phyloP scores from a whole-genome alignment of 192 early-diverging fungal species.

The Umbelopsis ramanniana region DNA sequence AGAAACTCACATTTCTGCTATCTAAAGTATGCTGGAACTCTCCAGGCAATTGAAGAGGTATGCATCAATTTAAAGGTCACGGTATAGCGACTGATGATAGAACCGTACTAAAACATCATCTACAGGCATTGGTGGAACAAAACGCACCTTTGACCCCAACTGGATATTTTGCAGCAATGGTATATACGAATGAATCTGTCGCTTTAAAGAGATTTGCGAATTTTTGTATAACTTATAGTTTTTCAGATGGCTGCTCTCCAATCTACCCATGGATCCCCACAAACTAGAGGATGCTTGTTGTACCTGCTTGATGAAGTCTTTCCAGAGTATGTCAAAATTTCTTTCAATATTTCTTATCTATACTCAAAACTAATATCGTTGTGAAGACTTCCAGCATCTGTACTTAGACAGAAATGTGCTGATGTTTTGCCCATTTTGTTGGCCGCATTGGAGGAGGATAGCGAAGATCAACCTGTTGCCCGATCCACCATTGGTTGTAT shows the following conservation, averaged over 20 bases:
- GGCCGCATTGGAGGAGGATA: constrained; percentile 64
- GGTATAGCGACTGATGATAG: neutral
- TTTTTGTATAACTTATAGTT: no score
- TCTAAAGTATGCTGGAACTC: constrained; percentile 60
- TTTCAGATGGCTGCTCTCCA: constrained; percentile 61
- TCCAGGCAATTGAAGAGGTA: constrained; percentile 73
- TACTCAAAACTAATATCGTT: neutral
- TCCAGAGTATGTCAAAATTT: constrained; percentile 53
- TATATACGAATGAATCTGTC: constrained; percentile 29
- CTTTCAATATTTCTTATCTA: neutral
- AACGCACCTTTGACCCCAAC: constrained; percentile 66
- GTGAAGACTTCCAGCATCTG: constrained; percentile 51
- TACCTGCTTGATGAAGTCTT: constrained; percentile 84
- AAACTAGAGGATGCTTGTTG: constrained; percentile 63
- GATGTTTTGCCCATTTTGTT: constrained; percentile 67
- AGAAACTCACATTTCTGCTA: neutral
- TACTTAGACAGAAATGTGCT: constrained; percentile 67
- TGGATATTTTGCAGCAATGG: constrained; percentile 90
- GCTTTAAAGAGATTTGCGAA: neutral
- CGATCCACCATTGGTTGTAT: constrained; percentile 79
- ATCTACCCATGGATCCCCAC: constrained; percentile 37
- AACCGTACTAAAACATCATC: constrained; percentile 31
- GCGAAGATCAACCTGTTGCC: constrained; percentile 77
- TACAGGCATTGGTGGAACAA: constrained; percentile 83
- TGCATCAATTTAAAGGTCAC: neutral